phyloP scores from a whole-genome alignment of 2,329 filamentous ascomycete species.

The Cladosporium phlei region DNA sequence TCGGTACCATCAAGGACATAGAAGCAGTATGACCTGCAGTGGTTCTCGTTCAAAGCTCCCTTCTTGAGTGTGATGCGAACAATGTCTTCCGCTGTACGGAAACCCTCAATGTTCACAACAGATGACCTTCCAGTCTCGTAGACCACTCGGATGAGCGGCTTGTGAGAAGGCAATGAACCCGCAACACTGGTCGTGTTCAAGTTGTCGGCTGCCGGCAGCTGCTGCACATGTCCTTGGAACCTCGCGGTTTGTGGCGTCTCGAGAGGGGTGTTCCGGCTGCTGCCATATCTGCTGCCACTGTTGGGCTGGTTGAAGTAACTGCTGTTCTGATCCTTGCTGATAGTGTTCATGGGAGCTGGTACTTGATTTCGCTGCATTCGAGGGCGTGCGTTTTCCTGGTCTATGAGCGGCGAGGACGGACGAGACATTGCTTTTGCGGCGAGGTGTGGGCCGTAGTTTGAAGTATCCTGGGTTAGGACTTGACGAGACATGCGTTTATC shows the following conservation, averaged over 20 bases:
- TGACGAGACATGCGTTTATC: conserved; percentile 48
- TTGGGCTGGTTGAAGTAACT: conserved; percentile 49
- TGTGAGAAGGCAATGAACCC: conserved; percentile 75
- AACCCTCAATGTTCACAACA: conserved; percentile 87
- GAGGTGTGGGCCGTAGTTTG: conserved; percentile 37
- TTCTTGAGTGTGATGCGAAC: conserved; percentile 86
- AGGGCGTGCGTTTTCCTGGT: conserved; percentile 51
- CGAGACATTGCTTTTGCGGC: conserved; percentile 57
- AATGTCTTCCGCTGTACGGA: conserved; percentile 86
- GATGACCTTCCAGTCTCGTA: conserved; percentile 88
- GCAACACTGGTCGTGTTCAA: conserved; percentile 61
- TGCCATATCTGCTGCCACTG: conserved; percentile 44
- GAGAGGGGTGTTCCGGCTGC: conserved; percentile 50
- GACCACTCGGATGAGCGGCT: conserved; percentile 88
- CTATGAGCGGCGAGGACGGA: conserved; percentile 65
- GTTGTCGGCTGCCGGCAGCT: conserved; percentile 78
- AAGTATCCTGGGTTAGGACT: conserved; percentile 28
- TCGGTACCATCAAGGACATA: conserved; percentile 85
- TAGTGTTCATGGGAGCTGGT: conserved; percentile 52
- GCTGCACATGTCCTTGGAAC: conserved; percentile 66
- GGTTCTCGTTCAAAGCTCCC: conserved; percentile 80
- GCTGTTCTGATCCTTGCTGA: conserved; percentile 46
- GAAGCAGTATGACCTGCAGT: conserved; percentile 94
- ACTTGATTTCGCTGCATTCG: conserved; percentile 43
- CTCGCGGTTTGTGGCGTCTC: conserved; percentile 60